Base-by-base conservation (phyloP, 163 green algal genomes). In the Coccomyxa subellipsoidea region DNA sequence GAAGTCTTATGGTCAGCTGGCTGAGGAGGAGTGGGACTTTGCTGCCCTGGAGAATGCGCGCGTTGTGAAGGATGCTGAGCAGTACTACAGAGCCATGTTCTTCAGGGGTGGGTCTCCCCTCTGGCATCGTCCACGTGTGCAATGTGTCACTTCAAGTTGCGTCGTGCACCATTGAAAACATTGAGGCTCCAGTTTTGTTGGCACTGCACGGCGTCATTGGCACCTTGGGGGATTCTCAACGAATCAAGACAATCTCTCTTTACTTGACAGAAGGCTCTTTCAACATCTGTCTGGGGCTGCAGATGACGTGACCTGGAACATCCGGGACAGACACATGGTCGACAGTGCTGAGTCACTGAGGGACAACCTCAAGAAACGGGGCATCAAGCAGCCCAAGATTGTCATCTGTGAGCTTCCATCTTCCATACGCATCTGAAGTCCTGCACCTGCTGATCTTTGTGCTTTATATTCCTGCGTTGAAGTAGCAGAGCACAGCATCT, bases 241-340 rank as follows among this genome's bases (percentile, higher is more conserved):
- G n/a, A n/a, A n/a, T n/a, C n/a, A n/a, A n/a, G 71, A 59, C 47
- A 59, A 21, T 10, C 47, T 59, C 4, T 59, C 47, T 59, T 12
- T n/a, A n/a, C n/a, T n/a, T n/a, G n/a, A n/a, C n/a, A n/a, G n/a
- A n/a, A n/a, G n/a, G n/a, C n/a, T n/a, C n/a, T n/a, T n/a, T n/a
- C n/a, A n/a, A n/a, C n/a, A n/a, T n/a, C n/a, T 73, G 66, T 34
- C 10, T 7, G 0, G 31, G 66, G 21, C 27, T 34, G 27, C 66
- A 9, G 83, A 90, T 21, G 89, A 94, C 32, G 29, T 87, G 27
- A 91, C 86, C n/a, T 94, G 90, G 90, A 94, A 94, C 79, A 76
- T 94, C 34, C 81, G 90, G 0, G 90, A 94, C 87, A 80, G 25
- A 27, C 90, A 94, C 85, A 93, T 94, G 77, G 59, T 90, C 36